Base-by-base conservation (phyloP, 2,329 filamentous ascomycete genomes). In the Trichoderma sp. region DNA sequence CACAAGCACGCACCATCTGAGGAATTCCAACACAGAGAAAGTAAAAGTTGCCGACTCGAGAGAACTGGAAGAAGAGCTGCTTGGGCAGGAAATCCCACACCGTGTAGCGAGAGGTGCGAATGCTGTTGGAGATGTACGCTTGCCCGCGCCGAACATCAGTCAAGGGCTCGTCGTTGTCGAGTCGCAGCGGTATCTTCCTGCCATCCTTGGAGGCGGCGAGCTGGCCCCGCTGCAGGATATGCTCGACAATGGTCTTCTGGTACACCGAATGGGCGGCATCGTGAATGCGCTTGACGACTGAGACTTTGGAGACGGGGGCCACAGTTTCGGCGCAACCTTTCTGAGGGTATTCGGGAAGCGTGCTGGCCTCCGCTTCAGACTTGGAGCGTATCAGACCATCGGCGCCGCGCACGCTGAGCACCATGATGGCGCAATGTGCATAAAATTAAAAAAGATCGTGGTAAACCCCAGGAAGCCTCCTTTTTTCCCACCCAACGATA, bases 11-110 rank as follows among this genome's bases (percentile, higher is more conserved):
- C 72, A 81, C 79, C 81, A 92, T 93, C 79, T 97, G 93, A 60
- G 95, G 85, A 70, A 96, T 89, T 54, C 92, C 92, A 72, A 97
- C 89, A 73, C 92, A 90, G 68, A 97, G 84, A 78, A 97, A 96
- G 79, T 96, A 88, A 75, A 96, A 96, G 79, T 97, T 97, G 73
- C 91, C 91, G 59, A 97, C 81, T 70, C 95, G 91, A 8, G 92
- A 92, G 76, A 96, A 96, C 75, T 97, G 93, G 66, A 93, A 94
- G 70, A 94, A 85, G 18, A 97, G 78, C 77, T 97, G 94, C 71
- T 93, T 92, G 3, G 93, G 94, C 16, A 97, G 79, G 77, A 97
- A 97, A 77, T 94, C 91, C 85, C 90, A 94, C 2, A 92, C 79
- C 24, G 90, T 96, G 78, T 97, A 97, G 59, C 93, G 89, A 71